Conservation (phyloP, 2,329 filamentous ascomycete genomes). For the Cytospora piceicola region DNA sequence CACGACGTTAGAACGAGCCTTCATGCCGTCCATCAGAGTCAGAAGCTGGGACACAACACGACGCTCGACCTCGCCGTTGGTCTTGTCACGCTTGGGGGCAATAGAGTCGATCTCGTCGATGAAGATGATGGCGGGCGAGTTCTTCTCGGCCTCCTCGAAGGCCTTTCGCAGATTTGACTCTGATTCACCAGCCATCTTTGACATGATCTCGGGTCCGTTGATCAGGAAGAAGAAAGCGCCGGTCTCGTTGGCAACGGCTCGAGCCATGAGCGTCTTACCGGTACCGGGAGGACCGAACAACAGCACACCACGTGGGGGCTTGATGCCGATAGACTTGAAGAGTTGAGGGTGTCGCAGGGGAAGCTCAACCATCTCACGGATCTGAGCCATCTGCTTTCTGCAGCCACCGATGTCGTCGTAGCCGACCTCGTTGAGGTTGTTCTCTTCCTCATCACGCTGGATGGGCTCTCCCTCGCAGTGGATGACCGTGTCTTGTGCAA, state of each 20-base stretch:
- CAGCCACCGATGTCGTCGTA: slow-evolving; percentile 99
- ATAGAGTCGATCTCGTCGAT: slow-evolving; percentile 99
- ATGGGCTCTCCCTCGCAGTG: slow-evolving; percentile 97
- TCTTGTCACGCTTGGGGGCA: slow-evolving; percentile 99
- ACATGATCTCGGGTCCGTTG: slow-evolving; percentile 99
- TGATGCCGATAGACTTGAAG: slow-evolving; percentile 99
- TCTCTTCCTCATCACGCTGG: slow-evolving; percentile 98
- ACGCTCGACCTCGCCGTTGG: slow-evolving; percentile 97
- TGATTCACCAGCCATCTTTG: slow-evolving; percentile 99
- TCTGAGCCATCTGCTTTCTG: slow-evolving; percentile 99
- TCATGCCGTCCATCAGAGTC: slow-evolving; percentile 99
- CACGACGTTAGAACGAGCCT: slow-evolving; percentile 96
- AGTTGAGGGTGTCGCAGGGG: slow-evolving; percentile 96
- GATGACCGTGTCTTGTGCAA: slow-evolving; percentile 97
- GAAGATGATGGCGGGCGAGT: slow-evolving; percentile 98
- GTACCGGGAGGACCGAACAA: slow-evolving; percentile 97
- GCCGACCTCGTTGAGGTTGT: slow-evolving; percentile 97
- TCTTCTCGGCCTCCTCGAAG: slow-evolving; percentile 99
- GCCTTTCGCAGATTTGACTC: slow-evolving; percentile 98
- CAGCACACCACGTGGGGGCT: slow-evolving; percentile 96
- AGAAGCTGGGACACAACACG: slow-evolving; percentile 95
- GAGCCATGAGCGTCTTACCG: slow-evolving; percentile 98
- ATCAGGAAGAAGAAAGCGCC: slow-evolving; percentile 99
- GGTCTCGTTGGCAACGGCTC: slow-evolving; percentile 97
- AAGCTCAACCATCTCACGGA: slow-evolving; percentile 96